Base-by-base conservation (phyloP, 2,329 filamentous ascomycete genomes). In the Sporothrix brunneoviolacea region DNA sequence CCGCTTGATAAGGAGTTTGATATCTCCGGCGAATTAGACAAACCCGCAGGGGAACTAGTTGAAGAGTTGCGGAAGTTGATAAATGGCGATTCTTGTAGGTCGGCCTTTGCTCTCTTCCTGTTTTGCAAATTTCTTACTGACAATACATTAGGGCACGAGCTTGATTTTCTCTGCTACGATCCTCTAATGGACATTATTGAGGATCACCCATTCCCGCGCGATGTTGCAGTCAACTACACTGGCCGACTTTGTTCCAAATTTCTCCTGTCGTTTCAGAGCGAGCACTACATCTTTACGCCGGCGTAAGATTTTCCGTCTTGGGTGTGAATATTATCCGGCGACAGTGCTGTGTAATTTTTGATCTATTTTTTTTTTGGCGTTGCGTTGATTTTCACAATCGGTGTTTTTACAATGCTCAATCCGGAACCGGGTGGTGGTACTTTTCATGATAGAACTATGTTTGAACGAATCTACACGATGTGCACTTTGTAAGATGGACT, bases 1-100 rank as follows among this genome's bases (percentile, higher is more conserved):
- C 77, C 77, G 16, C 61, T 81, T n/a, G 56, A 73, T 8, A 75
- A 79, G 56, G n/a, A n/a, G n/a, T n/a, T n/a, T n/a, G n/a, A n/a
- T n/a, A n/a, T 70, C 52, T 63, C 68, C 33, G 68, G 61, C 4
- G 74, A 77, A 52, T 62, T 79, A 45, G 76, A 79, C 55, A 59
- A 56, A 30, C 64, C 71, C 2, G 70, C 72, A 0, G 61, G 64
- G 18, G 72, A 73, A 50, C 66, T 80, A 65, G 72, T 77, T 12
- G 55, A 59, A 30, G 62, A 65, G 52, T 58, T 80, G 57, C 70
- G 69, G 50, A 65, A 68, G 40, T 58, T 77, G 32, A 59, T 71
- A 18, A 66, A 70, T 12, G 60, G 64, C 3, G 65, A 70, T 36
- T 60, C 57, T 37, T 73, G 75, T 78, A 59, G 67, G 74, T 70